phyloP scores from a whole-genome alignment of 768 basidiomycete genomes.

The Tremella fuciformis region DNA sequence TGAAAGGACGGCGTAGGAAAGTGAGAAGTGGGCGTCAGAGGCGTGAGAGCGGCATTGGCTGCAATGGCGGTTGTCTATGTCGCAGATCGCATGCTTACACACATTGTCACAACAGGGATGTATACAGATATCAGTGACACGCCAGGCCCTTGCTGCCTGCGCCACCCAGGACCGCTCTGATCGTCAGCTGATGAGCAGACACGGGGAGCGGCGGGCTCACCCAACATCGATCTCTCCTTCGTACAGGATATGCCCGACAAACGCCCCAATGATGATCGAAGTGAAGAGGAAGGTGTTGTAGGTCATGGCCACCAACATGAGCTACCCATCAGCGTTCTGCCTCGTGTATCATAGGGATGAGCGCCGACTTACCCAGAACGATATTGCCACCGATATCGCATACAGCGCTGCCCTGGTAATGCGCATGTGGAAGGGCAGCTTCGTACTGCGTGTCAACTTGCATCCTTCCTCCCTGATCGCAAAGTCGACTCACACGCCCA shows the following conservation, averaged over 20 bases:
- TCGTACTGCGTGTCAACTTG: slow-evolving; percentile 8
- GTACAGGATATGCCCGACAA: slow-evolving; percentile 76
- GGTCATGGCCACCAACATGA: slow-evolving; percentile 93
- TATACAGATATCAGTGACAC: slow-evolving; percentile 60
- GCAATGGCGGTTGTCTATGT: too few relatives aligned
- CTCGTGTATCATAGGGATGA: neutral
- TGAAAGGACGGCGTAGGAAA: too few relatives aligned
- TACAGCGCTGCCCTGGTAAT: slow-evolving; percentile 57
- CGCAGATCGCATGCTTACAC: too few relatives aligned
- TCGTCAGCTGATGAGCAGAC: neutral
- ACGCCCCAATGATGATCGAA: slow-evolving; percentile 78
- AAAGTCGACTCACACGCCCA: slow-evolving; percentile 20
- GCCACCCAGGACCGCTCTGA: slow-evolving; percentile 56
- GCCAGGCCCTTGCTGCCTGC: slow-evolving; percentile 65
- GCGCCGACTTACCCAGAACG: slow-evolving; percentile 46
- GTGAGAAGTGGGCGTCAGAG: too few relatives aligned
- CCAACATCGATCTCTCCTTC: slow-evolving; percentile 65
- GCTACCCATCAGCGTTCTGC: slow-evolving; percentile 10
- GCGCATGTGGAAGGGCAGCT: slow-evolving; percentile 20
- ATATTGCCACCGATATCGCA: slow-evolving; percentile 64
- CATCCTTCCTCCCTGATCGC: neutral
- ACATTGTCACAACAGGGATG: slow-evolving; percentile 7
- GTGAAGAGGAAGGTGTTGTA: slow-evolving; percentile 89
- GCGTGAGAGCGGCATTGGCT: too few relatives aligned
- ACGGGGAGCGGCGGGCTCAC: slow-evolving; percentile 18